Percentiles rank a stretch among this genome's conserved stretches.
Evolutionary conservation across 495 filamentous ascomycete species (phyloP).

Genomic region (Talaromyces stipitatus): DNA sequence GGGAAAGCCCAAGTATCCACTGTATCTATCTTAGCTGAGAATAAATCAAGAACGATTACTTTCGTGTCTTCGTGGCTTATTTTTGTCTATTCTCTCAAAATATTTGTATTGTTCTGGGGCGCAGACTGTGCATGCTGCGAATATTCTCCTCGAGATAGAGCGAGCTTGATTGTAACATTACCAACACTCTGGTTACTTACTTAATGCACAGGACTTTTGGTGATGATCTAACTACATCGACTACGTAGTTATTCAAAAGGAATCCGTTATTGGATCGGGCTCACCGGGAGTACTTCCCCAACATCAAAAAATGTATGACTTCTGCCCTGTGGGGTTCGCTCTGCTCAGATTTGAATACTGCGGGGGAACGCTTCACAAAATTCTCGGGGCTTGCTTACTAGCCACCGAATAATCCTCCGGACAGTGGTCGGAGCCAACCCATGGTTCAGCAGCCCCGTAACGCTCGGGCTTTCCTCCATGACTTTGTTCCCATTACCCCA

Average conservation of each 20-base stretch:
- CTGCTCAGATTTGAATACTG: background rate
- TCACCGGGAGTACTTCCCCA: background rate
- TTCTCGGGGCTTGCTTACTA: background rate
- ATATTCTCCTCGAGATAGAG: background rate
- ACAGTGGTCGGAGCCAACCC: background rate
- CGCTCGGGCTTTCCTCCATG: background rate
- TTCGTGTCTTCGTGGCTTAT: background rate
- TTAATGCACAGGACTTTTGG: no score
- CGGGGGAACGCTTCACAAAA: background rate
- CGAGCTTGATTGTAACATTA: background rate
- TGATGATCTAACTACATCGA: no score
- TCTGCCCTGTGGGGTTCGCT: background rate
- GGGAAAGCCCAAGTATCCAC: no score
- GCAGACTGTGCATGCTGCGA: slow-evolving; percentile 3
- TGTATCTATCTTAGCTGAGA: background rate
- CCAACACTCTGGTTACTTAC: no score
- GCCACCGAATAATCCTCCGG: background rate
- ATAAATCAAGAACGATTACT: background rate
- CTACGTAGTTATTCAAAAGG: no score
- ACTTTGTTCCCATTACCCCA: background rate
- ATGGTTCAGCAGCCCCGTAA: background rate
- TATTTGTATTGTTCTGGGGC: background rate
- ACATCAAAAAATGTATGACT: background rate
- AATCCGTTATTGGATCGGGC: background rate
- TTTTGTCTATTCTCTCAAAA: background rate